Evolutionary conservation across 257 asterid species (phyloP).

Genomic region (Nicotiana undulata): DNA sequence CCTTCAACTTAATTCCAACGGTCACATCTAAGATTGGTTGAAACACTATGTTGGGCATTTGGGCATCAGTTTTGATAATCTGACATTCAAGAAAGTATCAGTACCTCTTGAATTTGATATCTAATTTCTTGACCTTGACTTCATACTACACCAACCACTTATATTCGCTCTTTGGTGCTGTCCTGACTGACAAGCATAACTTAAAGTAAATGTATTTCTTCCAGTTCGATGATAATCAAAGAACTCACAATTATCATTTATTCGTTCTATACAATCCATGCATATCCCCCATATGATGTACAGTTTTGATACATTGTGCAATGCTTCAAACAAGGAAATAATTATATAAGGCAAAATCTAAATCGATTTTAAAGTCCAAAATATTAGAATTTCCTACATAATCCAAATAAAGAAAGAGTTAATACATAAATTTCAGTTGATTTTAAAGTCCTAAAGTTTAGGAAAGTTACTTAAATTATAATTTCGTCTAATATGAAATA

Average conservation of each 20-base stretch:
- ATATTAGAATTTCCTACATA: too few species aligned
- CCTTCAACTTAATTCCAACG: background rate
- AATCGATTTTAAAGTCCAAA: too few species aligned
- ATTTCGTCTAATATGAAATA: too few species aligned
- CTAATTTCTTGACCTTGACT: background rate
- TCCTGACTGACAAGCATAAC: background rate
- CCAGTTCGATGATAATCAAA: background rate
- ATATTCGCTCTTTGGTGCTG: background rate
- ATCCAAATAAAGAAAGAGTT: too few species aligned
- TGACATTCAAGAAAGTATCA: background rate
- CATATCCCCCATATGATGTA: background rate
- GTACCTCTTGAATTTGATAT: background rate
- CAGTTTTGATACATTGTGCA: background rate
- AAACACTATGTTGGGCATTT: background rate
- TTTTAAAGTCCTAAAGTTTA: too few species aligned
- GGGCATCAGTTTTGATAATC: too few species aligned
- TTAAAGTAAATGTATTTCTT: background rate
- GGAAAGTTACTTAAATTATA: too few species aligned
- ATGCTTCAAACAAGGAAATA: too few species aligned
- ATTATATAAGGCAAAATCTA: too few species aligned
- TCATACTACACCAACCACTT: background rate
- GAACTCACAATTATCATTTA: background rate
- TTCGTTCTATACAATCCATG: background rate
- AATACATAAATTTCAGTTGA: too few species aligned
- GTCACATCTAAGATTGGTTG: background rate